Conservation (phyloP, 805 yeast species). For the Lipomyces lipofer region DNA sequence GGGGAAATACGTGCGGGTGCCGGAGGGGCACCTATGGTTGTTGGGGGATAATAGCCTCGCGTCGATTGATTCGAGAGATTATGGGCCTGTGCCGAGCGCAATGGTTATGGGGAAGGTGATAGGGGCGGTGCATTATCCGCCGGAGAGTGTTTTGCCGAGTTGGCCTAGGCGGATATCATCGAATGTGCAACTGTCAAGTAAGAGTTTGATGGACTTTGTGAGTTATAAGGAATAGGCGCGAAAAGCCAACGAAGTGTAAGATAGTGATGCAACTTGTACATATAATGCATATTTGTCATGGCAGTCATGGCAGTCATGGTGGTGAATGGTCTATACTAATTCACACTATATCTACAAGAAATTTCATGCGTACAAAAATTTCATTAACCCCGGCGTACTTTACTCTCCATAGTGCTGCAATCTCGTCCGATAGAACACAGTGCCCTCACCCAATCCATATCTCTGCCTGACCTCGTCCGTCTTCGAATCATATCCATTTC, state of each 20-base stretch:
- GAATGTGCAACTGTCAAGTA: neutral
- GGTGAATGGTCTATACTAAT: too few species aligned
- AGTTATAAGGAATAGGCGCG: too few species aligned
- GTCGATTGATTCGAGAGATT: conserved; percentile 85
- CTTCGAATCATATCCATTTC: conserved; percentile 78
- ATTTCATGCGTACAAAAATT: neutral
- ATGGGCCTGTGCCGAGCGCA: conserved; percentile 87
- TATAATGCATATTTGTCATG: too few species aligned
- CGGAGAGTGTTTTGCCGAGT: conserved; percentile 13
- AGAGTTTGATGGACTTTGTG: neutral
- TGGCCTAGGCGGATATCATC: conserved; percentile 17
- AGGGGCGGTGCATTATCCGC: conserved; percentile 21
- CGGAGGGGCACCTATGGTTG: conserved; percentile 95
- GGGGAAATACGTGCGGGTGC: conserved; percentile 65
- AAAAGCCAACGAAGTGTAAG: too few species aligned
- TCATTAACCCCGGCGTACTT: neutral
- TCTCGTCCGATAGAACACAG: conserved; percentile 49
- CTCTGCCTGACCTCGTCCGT: conserved; percentile 65
- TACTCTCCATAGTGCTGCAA: conserved; percentile 15
- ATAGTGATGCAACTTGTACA: too few species aligned
- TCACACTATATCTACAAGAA: neutral
- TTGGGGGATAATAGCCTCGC: conserved; percentile 92
- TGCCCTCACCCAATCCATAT: conserved; percentile 74
- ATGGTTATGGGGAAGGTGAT: conserved; percentile 78
- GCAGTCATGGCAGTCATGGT: too few species aligned